Percentiles rank a stretch among this genome's conserved stretches.
These are phyloP conservation scores for Sphaceloma murrayae DNA, from an alignment of 2,329 filamentous ascomycete species.

Conservation along the genomic window DNA sequence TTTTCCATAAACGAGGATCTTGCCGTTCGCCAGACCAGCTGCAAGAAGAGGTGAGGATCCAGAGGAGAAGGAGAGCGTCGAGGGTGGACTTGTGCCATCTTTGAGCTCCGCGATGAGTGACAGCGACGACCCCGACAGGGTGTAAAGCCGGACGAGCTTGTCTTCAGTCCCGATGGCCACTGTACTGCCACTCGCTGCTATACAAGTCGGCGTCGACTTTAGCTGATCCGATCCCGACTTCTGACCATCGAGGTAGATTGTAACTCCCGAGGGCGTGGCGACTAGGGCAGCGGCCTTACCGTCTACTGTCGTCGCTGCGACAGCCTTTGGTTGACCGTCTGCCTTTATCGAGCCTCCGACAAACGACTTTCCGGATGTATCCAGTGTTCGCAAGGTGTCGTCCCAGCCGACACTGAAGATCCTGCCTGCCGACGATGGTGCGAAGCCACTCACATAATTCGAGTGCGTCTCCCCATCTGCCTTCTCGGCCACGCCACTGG, in stretches of 20 bases:
- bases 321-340: constrained; percentile 68
- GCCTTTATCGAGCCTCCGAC: constrained; percentile 58
- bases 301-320: constrained; percentile 49
- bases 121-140: constrained; percentile 44
- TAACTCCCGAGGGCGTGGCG: constrained; percentile 47
- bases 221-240: constrained; percentile 41
- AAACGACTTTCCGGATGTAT: constrained; percentile 66
- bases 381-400: constrained; percentile 73
- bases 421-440: constrained; percentile 42
- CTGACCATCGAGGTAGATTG: constrained; percentile 48
- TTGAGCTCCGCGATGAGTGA: constrained; percentile 47
- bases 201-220: constrained; percentile 52
- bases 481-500: constrained; percentile 55
- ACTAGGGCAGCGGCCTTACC: constrained; percentile 44
- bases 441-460: constrained; percentile 74
- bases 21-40: constrained; percentile 72
- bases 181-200: constrained; percentile 57
- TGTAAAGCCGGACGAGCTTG: constrained; percentile 68
- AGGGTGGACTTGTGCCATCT: constrained; percentile 62
- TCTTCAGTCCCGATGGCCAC: constrained; percentile 71
- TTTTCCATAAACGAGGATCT: constrained; percentile 69
- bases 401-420: constrained; percentile 93
- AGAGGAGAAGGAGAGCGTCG: constrained; percentile 72
- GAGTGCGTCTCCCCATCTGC: constrained; percentile 75
- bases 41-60: constrained; percentile 64